Evolutionary conservation across 2,329 filamentous ascomycete species (phyloP).

Genomic region (Fusarium sp.): DNA sequence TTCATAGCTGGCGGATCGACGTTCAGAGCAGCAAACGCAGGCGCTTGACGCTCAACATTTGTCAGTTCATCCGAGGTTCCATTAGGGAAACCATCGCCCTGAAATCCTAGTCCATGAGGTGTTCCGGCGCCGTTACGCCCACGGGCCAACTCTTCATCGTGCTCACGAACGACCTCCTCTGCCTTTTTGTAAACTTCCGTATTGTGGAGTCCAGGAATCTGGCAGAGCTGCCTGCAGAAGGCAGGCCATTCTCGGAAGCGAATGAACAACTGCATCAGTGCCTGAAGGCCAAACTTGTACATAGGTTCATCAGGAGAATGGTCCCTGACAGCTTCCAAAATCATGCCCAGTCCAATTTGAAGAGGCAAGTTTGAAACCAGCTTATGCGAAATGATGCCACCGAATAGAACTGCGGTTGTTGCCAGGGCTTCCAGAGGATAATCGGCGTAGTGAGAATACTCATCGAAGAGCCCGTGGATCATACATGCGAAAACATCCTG

Average conservation of each 20-base stretch:
- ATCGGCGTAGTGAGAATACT: constrained; percentile 93
- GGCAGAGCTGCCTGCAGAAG: constrained; percentile 85
- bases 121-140: constrained; percentile 61
- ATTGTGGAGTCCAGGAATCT: constrained; percentile 81
- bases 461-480: constrained; percentile 97
- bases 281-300: constrained; percentile 98
- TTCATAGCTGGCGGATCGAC: constrained; percentile 74
- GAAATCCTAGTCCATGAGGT: constrained; percentile 48
- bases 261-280: constrained; percentile 85
- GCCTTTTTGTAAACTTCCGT: constrained; percentile 87
- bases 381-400: constrained; percentile 93
- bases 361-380: constrained; percentile 89
- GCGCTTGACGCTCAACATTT: constrained; percentile 66
- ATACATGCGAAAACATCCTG: constrained; percentile 98
- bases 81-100: constrained; percentile 69
- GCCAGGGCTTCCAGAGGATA: constrained; percentile 96
- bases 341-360: constrained; percentile 95
- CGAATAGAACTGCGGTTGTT: constrained; percentile 95
- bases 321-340: constrained; percentile 92
- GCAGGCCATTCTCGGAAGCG: constrained; percentile 94
- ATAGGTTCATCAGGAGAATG: constrained; percentile 85
- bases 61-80: constrained; percentile 73
- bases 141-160: constrained; percentile 68
- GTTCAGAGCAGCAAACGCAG: constrained; percentile 81
- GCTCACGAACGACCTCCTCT: constrained; percentile 78